phyloP scores from a whole-genome alignment of 768 basidiomycete species.

The Lyophyllum decastes region DNA sequence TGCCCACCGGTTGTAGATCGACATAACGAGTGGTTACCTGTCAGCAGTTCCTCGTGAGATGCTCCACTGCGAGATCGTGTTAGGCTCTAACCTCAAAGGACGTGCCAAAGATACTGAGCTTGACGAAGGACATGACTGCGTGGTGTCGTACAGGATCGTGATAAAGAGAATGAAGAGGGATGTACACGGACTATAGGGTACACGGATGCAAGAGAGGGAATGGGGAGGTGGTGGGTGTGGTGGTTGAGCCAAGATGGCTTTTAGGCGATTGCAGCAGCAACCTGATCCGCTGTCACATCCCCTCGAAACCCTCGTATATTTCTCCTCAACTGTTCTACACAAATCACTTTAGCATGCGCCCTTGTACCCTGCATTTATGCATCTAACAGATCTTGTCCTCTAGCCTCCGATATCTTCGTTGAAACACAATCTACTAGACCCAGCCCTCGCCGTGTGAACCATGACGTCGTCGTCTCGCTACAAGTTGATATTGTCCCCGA shows the following conservation, averaged over 20 bases:
- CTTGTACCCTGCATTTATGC: not conserved
- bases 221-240: slow-evolving; percentile 5
- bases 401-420: not conserved
- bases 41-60: slow-evolving; percentile 19
- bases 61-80: slow-evolving; percentile 13
- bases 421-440: not conserved
- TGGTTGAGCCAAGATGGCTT: slow-evolving; percentile 19
- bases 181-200: not conserved
- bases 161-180: slow-evolving; percentile 7
- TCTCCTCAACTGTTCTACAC: not conserved
- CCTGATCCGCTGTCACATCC: slow-evolving; percentile 5
- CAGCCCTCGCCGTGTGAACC: not conserved
- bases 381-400: not conserved
- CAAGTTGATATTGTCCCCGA: not conserved
- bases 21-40: slow-evolving; percentile 98
- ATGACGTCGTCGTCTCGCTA: not conserved
- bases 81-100: slow-evolving; percentile 79
- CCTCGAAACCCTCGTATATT: not conserved
- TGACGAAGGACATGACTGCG: slow-evolving; percentile 84
- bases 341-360: not conserved
- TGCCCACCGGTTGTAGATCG: slow-evolving; percentile 98
- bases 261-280: slow-evolving; percentile 11
- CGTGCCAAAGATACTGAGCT: slow-evolving; percentile 97
- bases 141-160: slow-evolving; percentile 14
- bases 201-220: not conserved